These are phyloP conservation scores for Ganoderma sinense DNA, from an alignment of 1,284 basidiomycete species.

Conservation along the genomic window DNA sequence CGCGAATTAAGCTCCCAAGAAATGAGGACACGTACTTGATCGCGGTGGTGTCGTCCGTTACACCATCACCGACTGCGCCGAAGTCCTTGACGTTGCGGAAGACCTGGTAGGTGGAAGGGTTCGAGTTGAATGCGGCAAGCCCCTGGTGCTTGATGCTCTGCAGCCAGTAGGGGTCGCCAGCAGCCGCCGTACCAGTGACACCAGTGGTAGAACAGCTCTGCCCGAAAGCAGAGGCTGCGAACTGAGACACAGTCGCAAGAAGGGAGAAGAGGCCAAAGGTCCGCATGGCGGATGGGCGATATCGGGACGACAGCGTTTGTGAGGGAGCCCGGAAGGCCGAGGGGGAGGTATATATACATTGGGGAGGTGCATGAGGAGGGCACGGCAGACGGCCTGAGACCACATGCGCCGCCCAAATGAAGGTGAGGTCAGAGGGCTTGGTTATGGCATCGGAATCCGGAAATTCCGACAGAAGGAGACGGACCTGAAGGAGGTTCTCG, in stretches of 20 bases:
- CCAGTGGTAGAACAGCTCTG: conserved; percentile 50
- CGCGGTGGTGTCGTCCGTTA: conserved; percentile 73
- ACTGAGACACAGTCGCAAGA: conserved; percentile 33
- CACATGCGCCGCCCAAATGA: conserved; percentile 7
- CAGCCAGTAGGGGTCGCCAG: conserved; percentile 74
- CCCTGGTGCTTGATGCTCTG: conserved; percentile 76
- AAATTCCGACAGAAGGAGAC: background rate
- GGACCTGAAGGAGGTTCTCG: background rate
- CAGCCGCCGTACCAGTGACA: conserved; percentile 59
- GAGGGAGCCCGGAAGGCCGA: background rate
- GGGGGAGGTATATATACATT: conserved; percentile 29
- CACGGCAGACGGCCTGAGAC: conserved; percentile 13
- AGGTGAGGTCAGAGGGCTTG: background rate
- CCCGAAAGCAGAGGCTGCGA: conserved; percentile 33
- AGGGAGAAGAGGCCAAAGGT: conserved; percentile 30
- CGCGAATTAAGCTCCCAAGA: background rate
- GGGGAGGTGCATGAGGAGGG: conserved; percentile 22
- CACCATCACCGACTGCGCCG: conserved; percentile 72
- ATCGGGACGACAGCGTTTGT: conserved; percentile 18
- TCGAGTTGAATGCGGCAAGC: conserved; percentile 58
- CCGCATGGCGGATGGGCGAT: conserved; percentile 31
- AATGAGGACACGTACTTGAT: conserved; percentile 59
- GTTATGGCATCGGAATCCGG: background rate
- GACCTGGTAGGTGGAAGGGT: conserved; percentile 67
- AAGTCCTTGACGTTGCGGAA: conserved; percentile 78